Conservation (phyloP, 441 rosid genomes). For the Corymbia citriodora region DNA sequence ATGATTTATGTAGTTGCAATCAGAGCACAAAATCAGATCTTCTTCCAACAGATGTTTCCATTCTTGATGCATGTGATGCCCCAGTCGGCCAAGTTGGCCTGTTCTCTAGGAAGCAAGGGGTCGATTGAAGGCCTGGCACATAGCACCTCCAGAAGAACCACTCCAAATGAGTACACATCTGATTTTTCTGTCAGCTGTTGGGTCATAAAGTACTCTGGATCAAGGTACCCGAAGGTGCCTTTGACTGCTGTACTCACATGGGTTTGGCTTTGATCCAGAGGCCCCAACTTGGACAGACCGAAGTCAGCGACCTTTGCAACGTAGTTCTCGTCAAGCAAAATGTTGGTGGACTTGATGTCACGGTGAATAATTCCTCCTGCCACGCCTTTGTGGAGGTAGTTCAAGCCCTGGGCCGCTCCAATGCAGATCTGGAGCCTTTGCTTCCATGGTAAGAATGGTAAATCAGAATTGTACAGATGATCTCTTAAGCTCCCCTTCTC, state of each 20-base stretch:
- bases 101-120: background rate
- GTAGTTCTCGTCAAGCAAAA: slow-evolving; percentile 27
- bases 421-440: background rate
- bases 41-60: background rate
- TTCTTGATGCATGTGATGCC: background rate
- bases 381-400: background rate
- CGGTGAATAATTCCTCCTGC: background rate
- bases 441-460: background rate
- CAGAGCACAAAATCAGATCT: too few relatives aligned
- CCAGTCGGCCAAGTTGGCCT: background rate
- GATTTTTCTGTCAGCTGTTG: slow-evolving; percentile 38
- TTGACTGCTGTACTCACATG: slow-evolving; percentile 37
- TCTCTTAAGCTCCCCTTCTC: background rate
- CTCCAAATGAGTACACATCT: slow-evolving; percentile 16
- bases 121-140: background rate
- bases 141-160: too few relatives aligned
- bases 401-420: background rate
- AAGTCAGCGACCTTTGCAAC: slow-evolving; percentile 45
- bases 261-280: slow-evolving; percentile 17
- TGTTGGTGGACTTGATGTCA: background rate
- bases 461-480: background rate
- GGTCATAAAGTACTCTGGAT: slow-evolving; percentile 35
- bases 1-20: too few relatives aligned
- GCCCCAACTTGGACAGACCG: slow-evolving; percentile 41
- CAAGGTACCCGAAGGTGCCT: slow-evolving; percentile 47